Percentiles rank a stretch among this genome's conserved stretches.
Conservation (phyloP, 352 stramenopile genomes). For the Phytopythium oedochilum region DNA sequence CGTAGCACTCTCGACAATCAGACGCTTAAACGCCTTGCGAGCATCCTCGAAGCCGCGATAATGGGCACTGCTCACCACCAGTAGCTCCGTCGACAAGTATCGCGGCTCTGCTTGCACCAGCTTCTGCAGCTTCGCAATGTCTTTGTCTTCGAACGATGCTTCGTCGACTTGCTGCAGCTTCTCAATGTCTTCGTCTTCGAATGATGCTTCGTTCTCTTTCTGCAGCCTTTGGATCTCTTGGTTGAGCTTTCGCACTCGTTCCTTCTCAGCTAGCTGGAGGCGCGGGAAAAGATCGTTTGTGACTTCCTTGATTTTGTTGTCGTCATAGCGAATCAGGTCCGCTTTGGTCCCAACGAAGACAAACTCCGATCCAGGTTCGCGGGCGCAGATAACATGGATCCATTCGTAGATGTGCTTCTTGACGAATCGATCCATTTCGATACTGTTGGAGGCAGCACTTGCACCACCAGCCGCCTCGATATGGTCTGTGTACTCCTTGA, state of each 20-base stretch:
- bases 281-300: not conserved
- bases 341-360: not conserved
- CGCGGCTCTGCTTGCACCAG: not conserved
- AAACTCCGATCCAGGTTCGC: not conserved
- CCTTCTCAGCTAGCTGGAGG: not conserved
- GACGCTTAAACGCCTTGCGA: not conserved
- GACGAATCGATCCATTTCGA: slow-evolving; percentile 8
- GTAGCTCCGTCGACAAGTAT: not conserved
- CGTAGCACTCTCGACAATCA: not conserved
- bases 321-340: not conserved
- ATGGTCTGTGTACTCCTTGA: slow-evolving; percentile 1
- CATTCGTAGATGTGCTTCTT: slow-evolving; percentile 10
- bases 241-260: not conserved
- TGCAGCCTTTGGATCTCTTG: not conserved
- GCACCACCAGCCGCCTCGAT: not conserved
- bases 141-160: not conserved
- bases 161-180: not conserved
- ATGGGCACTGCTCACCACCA: not conserved
- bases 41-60: not conserved
- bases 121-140: not conserved
- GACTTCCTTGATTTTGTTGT: not conserved
- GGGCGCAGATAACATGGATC: slow-evolving; percentile 3
- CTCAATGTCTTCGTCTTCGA: too few relatives aligned
- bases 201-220: too few relatives aligned
- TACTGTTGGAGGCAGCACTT: too few relatives aligned